phyloP scores from a whole-genome alignment of 352 stramenopile genomes.

The Phytophthora chlamydospora region DNA sequence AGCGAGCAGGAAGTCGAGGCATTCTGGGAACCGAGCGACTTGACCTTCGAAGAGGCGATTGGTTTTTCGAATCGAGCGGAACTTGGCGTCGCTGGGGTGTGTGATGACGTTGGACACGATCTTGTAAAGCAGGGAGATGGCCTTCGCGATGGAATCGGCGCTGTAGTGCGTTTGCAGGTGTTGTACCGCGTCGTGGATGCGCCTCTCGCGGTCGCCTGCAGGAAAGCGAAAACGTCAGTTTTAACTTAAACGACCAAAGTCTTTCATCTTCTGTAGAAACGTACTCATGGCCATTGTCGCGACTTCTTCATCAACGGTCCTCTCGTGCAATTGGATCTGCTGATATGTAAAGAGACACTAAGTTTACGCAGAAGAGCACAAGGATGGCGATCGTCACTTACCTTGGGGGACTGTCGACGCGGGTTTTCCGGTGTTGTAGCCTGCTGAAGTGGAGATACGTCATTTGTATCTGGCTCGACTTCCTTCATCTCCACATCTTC shows the following conservation, averaged over 20 bases:
- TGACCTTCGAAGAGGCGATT: constrained; percentile 66
- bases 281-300: constrained; percentile 54
- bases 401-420: constrained; percentile 1
- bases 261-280: constrained; percentile 12
- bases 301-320: constrained; percentile 29
- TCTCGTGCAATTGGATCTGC: constrained; percentile 7
- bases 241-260: not conserved
- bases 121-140: constrained; percentile 58
- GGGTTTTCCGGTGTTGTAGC: not conserved
- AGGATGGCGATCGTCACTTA: constrained; percentile 2
- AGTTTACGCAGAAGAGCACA: no score
- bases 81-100: constrained; percentile 62
- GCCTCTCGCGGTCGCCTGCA: constrained; percentile 63
- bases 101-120: constrained; percentile 80
- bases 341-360: not conserved
- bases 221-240: constrained; percentile 10
- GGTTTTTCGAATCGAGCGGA: constrained; percentile 66
- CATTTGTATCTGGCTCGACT: not conserved
- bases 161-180: constrained; percentile 44
- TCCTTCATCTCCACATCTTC: constrained; percentile 34
- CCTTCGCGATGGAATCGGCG: constrained; percentile 36
- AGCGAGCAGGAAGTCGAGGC: constrained; percentile 67
- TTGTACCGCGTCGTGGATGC: constrained; percentile 50
- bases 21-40: constrained; percentile 56
- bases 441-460: not conserved